These are phyloP conservation scores for Paramecium octaurelia DNA, from an alignment of 73 alveolate species.

Conservation along the genomic window DNA sequence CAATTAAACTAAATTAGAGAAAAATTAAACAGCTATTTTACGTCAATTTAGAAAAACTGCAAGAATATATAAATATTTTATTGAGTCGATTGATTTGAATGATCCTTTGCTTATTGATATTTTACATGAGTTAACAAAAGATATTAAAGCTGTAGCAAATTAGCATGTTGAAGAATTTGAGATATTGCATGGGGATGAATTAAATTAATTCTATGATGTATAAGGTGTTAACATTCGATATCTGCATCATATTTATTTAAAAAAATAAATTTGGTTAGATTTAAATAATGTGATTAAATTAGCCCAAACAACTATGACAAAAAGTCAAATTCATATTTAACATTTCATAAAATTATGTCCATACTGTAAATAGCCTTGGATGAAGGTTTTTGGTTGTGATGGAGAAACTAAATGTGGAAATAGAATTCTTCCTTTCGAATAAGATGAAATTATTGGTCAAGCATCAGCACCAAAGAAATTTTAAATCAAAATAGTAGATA, in stretches of 20 bases:
- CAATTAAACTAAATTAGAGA: not conserved
- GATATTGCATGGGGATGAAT: not conserved
- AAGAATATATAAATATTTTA: not conserved
- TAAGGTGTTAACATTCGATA: not conserved
- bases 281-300: not conserved
- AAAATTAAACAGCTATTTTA: not conserved
- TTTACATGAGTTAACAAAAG: not conserved
- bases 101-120: not conserved
- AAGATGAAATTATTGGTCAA: not conserved
- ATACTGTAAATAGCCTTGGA: not conserved
- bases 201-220: not conserved
- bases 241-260: not conserved
- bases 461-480: not conserved
- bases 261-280: not conserved
- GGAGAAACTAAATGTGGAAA: slow-evolving; percentile 5
- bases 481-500: not conserved
- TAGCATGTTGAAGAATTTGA: not conserved
- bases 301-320: not conserved
- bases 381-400: not conserved
- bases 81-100: not conserved
- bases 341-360: not conserved
- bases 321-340: not conserved
- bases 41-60: not conserved
- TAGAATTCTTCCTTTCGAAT: not conserved
- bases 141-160: not conserved